Conservation (phyloP, 2,329 filamentous ascomycete species). For the Fusarium pilosicola region DNA sequence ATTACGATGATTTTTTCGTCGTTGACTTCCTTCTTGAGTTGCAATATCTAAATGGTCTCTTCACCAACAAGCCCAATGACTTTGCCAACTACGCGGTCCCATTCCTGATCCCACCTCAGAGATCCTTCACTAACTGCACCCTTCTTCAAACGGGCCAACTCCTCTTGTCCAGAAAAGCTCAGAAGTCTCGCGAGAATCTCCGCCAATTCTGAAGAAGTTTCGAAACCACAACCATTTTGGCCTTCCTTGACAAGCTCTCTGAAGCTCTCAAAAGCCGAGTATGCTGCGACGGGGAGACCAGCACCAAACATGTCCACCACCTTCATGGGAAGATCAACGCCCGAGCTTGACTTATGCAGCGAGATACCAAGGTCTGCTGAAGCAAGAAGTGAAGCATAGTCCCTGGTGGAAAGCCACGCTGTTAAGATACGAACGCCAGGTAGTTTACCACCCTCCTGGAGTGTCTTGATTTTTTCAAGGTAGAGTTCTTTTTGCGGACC, state of each 20-base stretch:
- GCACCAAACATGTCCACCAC: slow-evolving; percentile 99
- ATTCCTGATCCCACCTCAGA: slow-evolving; percentile 90
- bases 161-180: slow-evolving; percentile 55
- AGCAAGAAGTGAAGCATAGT: slow-evolving; percentile 86
- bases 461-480: slow-evolving; percentile 68
- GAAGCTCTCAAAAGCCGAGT: slow-evolving; percentile 87
- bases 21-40: background rate
- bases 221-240: slow-evolving; percentile 87
- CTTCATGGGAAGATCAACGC: slow-evolving; percentile 98
- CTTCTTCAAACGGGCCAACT: slow-evolving; percentile 69
- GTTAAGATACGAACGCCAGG: slow-evolving; percentile 78
- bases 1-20: background rate
- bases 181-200: slow-evolving; percentile 74
- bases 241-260: slow-evolving; percentile 89
- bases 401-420: slow-evolving; percentile 83
- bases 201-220: slow-evolving; percentile 72
- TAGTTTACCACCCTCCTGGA: slow-evolving; percentile 72
- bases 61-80: slow-evolving; percentile 65
- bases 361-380: slow-evolving; percentile 91
- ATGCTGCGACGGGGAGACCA: slow-evolving; percentile 89
- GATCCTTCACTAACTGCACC: slow-evolving; percentile 80
- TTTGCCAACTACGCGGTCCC: slow-evolving; percentile 82
- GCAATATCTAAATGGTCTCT: slow-evolving; percentile 19
- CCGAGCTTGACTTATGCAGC: slow-evolving; percentile 91
- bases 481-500: slow-evolving; percentile 86